Evolutionary conservation across 2,329 filamentous ascomycete species (phyloP), one percentile per base, ranked within the genome.

Genomic region (Talaromyces amestolkiae): DNA sequence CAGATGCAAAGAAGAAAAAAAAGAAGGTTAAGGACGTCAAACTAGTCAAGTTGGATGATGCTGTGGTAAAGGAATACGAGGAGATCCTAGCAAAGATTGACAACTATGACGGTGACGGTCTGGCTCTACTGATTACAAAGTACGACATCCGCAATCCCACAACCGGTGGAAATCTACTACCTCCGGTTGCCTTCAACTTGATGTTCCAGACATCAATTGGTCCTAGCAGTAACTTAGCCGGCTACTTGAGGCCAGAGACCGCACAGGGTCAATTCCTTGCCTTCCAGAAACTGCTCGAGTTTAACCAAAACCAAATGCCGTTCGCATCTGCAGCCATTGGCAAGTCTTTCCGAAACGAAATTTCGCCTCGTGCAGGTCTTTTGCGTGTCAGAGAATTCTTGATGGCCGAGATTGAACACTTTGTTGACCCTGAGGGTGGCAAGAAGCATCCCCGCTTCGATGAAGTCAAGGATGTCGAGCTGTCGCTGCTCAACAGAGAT

Each of bases 371-470:
- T 64, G 87, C 92, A 69, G 95, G 95, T 80, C 88, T 99, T 47
- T 82, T 99, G 66, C 91, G 95, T 72, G 95, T 99, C 51, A 91
- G 95, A 72, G 95, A 99, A 79, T 98, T 99, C 82, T 81, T 97
- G 72, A 98, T 99, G 95, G 95, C 94, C 27, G 95, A 99, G 81
- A 97, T 99, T 72, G 95, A 99, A 83, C 95, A 99, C 79, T 99
- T 92, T 76, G 95, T 99, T 70, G 95, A 99, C 74, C 95, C 95
- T 11, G 85, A 95, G 74, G 88, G 92, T 75, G 92, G 93, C 80
- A 99, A 99, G 87, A 96, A 95, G 82, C 95, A 99, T 78, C 81
- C 85, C 61, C 90, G 93, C 65, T 99, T 99, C 80, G 80, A 87
- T 54, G 91, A 97, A 73, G 89, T 99, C 66, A 89, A 92, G 75